A percentile compares a stretch with the other conserved stretches of the same genome.
Conservation (phyloP, 768 basidiomycete species). For the Pleurotus platypus region DNA sequence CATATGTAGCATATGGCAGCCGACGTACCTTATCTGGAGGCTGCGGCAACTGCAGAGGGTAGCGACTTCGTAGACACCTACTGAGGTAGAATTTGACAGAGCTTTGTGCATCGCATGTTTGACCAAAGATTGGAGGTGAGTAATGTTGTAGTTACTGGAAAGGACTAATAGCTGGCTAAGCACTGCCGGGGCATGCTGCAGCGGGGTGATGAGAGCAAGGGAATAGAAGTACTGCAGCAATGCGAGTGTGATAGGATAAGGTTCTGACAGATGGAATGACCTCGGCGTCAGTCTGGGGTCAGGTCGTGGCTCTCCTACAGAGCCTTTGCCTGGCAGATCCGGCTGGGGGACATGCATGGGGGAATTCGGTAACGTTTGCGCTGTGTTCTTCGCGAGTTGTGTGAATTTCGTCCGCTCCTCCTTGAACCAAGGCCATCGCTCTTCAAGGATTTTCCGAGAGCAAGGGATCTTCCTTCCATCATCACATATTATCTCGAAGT, state of each 20-base stretch:
- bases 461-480: slow-evolving; percentile 83
- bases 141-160: slow-evolving; percentile 76
- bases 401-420: slow-evolving; percentile 61
- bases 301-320: slow-evolving; percentile 48
- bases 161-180: slow-evolving; percentile 84
- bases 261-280: slow-evolving; percentile 77
- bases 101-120: slow-evolving; percentile 93
- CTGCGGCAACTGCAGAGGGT: slow-evolving; percentile 87
- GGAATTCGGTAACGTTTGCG: slow-evolving; percentile 58
- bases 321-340: slow-evolving; percentile 49
- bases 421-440: slow-evolving; percentile 95
- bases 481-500: slow-evolving; percentile 92
- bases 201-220: slow-evolving; percentile 77
- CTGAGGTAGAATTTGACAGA: slow-evolving; percentile 78
- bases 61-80: slow-evolving; percentile 93
- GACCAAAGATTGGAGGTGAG: slow-evolving; percentile 74
- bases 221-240: slow-evolving; percentile 94
- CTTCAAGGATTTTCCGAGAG: slow-evolving; percentile 80
- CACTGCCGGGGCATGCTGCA: slow-evolving; percentile 89
- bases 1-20: slow-evolving; percentile 7
- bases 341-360: slow-evolving; percentile 62
- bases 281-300: slow-evolving; percentile 84
- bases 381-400: slow-evolving; percentile 49
- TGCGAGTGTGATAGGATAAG: slow-evolving; percentile 85
- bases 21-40: slow-evolving; percentile 78